phyloP scores from a whole-genome alignment of 1,284 basidiomycete genomes.

The Irpex lacteus region DNA sequence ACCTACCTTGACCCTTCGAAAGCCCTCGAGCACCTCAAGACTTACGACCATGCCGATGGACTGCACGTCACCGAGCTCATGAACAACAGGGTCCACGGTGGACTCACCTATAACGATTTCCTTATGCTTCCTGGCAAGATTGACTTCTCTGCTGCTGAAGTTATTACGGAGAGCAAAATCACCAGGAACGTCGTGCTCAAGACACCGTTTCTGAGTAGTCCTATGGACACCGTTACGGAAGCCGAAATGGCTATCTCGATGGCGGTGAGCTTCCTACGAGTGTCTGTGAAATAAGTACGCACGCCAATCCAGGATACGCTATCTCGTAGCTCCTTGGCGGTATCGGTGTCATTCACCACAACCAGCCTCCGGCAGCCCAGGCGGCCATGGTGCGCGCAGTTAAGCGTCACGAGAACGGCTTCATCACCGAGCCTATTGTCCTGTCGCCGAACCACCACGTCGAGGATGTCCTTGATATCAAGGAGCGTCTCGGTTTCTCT shows the following conservation, averaged over 20 bases:
- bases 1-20: constrained; percentile 55
- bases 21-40: constrained; percentile 73
- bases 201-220: constrained; percentile 96
- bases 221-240: constrained; percentile 99
- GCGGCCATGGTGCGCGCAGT: constrained; percentile 97
- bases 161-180: constrained; percentile 83
- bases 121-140: constrained; percentile 95
- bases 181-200: constrained; percentile 93
- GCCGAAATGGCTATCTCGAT: constrained; percentile 95
- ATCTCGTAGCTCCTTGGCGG: constrained; percentile 81
- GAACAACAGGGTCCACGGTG: constrained; percentile 86
- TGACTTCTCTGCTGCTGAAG: constrained; percentile 84
- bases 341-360: constrained; percentile 99
- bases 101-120: constrained; percentile 97
- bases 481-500: constrained; percentile 90
- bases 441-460: constrained; percentile 78
- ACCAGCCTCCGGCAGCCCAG: constrained; percentile 86
- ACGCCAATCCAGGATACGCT: constrained; percentile 21
- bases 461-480: constrained; percentile 92
- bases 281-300: neutral
- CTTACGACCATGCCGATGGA: constrained; percentile 82
- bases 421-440: constrained; percentile 94
- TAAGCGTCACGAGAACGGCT: constrained; percentile 98
- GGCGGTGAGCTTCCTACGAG: constrained; percentile 57
- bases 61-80: constrained; percentile 87